Evolutionary conservation across 2,329 filamentous ascomycete genomes (phyloP).

Genomic region (Endothia cerciana): DNA sequence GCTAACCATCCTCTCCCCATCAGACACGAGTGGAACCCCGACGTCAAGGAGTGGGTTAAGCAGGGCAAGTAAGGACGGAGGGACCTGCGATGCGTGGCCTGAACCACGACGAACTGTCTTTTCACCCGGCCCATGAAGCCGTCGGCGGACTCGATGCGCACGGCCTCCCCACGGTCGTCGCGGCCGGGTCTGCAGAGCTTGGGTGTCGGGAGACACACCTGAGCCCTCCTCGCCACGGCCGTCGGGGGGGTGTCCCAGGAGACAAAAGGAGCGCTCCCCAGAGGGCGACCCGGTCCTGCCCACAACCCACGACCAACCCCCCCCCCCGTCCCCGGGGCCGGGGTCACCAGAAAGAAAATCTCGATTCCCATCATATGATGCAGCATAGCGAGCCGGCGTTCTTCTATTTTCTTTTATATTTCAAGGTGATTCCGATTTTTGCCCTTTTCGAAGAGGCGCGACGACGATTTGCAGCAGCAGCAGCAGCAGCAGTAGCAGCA

Average conservation of each 20-base stretch:
- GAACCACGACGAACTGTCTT: neutral
- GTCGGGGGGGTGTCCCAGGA: neutral
- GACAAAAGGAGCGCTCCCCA: neutral
- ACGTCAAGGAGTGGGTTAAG: constrained; percentile 63
- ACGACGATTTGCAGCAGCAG: too few species aligned
- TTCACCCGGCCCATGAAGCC: neutral
- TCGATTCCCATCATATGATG: neutral
- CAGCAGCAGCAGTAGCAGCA: too few species aligned
- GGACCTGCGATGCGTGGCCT: neutral
- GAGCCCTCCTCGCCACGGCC: neutral
- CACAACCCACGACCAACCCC: neutral
- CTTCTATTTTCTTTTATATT: too few species aligned
- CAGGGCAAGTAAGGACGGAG: neutral
- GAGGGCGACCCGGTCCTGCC: neutral
- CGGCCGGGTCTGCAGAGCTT: neutral
- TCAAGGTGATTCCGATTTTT: too few species aligned
- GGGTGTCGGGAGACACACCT: neutral
- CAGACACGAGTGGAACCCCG: constrained; percentile 64
- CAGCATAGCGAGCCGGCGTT: constrained; percentile 14
- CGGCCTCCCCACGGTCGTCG: neutral
- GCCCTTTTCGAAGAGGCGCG: too few species aligned
- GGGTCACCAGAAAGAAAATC: neutral
- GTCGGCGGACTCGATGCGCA: neutral
- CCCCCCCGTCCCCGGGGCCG: neutral
- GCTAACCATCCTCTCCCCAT: constrained; percentile 30